A percentile compares a stretch with the other conserved stretches of the same genome.
These are phyloP conservation scores for Torulaspora quercuum DNA, from an alignment of 805 yeast genomes.

Conservation along the genomic window DNA sequence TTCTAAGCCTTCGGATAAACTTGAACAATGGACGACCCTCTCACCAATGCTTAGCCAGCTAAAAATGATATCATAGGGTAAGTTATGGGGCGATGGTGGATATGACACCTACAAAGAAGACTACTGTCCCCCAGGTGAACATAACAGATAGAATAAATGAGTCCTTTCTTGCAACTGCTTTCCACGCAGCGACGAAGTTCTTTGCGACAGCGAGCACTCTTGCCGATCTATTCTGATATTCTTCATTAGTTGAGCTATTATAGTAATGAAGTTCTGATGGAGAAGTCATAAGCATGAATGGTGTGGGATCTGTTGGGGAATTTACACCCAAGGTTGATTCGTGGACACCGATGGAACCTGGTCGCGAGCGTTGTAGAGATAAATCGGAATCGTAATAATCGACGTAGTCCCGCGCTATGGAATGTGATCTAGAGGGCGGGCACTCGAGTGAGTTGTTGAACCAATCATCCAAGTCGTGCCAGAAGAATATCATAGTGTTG, in stretches of 20 bases:
- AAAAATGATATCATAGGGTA: no score
- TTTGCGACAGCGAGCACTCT: constrained; percentile 8
- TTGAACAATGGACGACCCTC: no score
- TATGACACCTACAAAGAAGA: constrained; percentile 19
- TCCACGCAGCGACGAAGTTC: constrained; percentile 18
- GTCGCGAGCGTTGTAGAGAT: constrained; percentile 11
- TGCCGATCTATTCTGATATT: constrained; percentile 10
- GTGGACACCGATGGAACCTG: constrained; percentile 3
- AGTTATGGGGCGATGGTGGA: constrained; percentile 9
- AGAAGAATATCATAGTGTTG: constrained; percentile 22
- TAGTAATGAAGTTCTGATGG: constrained; percentile 10
- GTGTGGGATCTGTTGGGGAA: constrained; percentile 2
- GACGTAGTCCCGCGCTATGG: constrained; percentile 10
- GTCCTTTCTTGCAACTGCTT: constrained; percentile 16
- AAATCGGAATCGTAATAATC: constrained; percentile 17
- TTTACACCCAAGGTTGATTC: constrained; percentile 1
- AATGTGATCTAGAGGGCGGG: constrained; percentile 2
- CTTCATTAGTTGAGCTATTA: constrained; percentile 5
- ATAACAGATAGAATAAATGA: constrained; percentile 17
- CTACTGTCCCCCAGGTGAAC: constrained; percentile 21
- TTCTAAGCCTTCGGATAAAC: no score
- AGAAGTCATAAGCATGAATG: constrained; percentile 10
- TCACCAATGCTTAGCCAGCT: no score
- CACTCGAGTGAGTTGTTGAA: constrained; percentile 12
- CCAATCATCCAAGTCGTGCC: constrained; percentile 28